Evolutionary conservation across 345 rosid species (phyloP), one percentile per base, ranked within the genome.

Genomic region (Rhizophora apiculata): DNA sequence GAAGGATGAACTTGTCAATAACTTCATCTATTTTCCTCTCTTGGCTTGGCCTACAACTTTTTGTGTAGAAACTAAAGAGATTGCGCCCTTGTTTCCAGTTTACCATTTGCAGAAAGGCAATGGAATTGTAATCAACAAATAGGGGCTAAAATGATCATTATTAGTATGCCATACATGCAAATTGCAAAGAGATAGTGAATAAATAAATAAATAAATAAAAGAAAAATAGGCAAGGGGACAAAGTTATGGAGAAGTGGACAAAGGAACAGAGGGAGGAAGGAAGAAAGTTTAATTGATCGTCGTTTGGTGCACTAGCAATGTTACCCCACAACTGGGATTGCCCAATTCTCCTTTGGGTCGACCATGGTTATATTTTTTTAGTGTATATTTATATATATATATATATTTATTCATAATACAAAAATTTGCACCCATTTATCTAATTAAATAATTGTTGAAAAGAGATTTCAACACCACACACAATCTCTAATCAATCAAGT

Each of bases 1-100:
- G 1, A 3, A 3, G 3, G 18, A 43, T 13, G 49, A 43, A 43
- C 15, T 3, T 43, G 49, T 3, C 16, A 13, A 13, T 0, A 43
- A 13, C 18, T 15, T 3, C 3, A 3, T 13, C 18, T 5, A 43
- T 43, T 43, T 18, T 49, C 61, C 9, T 3, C 18, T 31, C 22
- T n/a, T 13, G n/a, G 8, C 53, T 13, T 54, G 11, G 68, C 56
- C 18, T 62, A n/a, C 67, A 62, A 22, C 56, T 63, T 63, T 31
- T 31, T 31, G 27, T 3, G 20, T 16, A 70, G 62, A 37, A 70
- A 62, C 67, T 20, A 53, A 70, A 36, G 63, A 32, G 59, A 53
- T 64, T 27, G 34, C 26, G 27, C 30, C 21, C 7, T 15, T 31
- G 55, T 39, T 51, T 19, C 61, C 55, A 29, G 5, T 51, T 48